phyloP scores from a whole-genome alignment of 1,284 basidiomycete genomes.

The Apiotrichum akiyoshidainum region DNA sequence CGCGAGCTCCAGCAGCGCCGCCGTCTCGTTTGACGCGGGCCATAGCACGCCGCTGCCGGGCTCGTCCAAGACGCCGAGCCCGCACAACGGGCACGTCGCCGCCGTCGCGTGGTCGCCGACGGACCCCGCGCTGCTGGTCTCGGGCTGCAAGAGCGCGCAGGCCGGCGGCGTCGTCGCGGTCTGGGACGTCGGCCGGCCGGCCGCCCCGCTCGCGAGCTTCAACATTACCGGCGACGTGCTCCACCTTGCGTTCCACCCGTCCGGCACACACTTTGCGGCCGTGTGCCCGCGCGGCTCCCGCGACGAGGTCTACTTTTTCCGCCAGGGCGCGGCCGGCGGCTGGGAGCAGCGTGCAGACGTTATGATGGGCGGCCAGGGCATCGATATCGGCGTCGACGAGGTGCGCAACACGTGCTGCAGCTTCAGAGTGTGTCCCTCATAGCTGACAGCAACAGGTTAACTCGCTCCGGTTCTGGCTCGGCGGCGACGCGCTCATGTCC shows the following conservation, averaged over 20 bases:
- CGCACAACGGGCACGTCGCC: slow-evolving; percentile 40
- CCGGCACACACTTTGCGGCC: slow-evolving; percentile 40
- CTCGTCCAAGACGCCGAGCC: slow-evolving; percentile 25
- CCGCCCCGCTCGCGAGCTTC: slow-evolving; percentile 28
- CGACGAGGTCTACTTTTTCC: slow-evolving; percentile 44
- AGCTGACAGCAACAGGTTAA: slow-evolving; percentile 37
- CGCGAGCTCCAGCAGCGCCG: background rate
- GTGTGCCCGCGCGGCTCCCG: slow-evolving; percentile 28
- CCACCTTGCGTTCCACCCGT: slow-evolving; percentile 43
- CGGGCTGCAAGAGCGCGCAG: slow-evolving; percentile 34
- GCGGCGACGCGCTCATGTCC: slow-evolving; percentile 34
- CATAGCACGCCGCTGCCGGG: slow-evolving; percentile 22
- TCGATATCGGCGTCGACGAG: slow-evolving; percentile 39
- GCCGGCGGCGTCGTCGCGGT: slow-evolving; percentile 31
- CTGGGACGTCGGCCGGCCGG: slow-evolving; percentile 31
- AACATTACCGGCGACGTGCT: slow-evolving; percentile 39
- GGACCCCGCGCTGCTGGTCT: slow-evolving; percentile 36
- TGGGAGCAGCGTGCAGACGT: slow-evolving; percentile 41
- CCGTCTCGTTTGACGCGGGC: slow-evolving; percentile 10
- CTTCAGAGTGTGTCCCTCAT: no score
- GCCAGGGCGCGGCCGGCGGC: slow-evolving; percentile 21
- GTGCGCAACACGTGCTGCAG: slow-evolving; percentile 18
- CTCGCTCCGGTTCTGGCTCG: slow-evolving; percentile 36
- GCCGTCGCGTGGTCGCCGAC: slow-evolving; percentile 42
- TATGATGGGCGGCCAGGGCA: slow-evolving; percentile 28